Evolutionary conservation across 2,329 filamentous ascomycete genomes (phyloP).

Genomic region (Xylariales sp.): DNA sequence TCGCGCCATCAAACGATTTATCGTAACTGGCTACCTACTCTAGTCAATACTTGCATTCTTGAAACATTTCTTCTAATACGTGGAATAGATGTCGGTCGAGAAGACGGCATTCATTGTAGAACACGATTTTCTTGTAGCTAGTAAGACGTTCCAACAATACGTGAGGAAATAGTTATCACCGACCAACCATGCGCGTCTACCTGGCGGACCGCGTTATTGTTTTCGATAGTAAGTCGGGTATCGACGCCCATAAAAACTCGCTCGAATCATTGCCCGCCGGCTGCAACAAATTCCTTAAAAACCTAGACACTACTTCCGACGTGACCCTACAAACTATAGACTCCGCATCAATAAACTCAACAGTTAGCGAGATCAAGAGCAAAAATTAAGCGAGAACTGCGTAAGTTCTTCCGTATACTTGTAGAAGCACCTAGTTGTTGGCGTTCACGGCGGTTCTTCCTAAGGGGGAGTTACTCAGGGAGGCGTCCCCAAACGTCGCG

Average conservation of each 20-base stretch:
- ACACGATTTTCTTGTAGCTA: constrained; percentile 99
- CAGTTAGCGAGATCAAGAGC: constrained; percentile 96
- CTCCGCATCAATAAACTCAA: constrained; percentile 98
- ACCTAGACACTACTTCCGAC: constrained; percentile 98
- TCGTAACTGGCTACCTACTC: constrained; percentile 54
- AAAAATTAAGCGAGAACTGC: constrained; percentile 94
- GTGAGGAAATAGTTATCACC: background rate
- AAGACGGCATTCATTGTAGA: constrained; percentile 99
- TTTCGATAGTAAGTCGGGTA: constrained; percentile 93
- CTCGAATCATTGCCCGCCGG: constrained; percentile 94
- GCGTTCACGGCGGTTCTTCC: constrained; percentile 77
- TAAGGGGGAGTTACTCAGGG: constrained; percentile 79
- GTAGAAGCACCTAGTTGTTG: constrained; percentile 31
- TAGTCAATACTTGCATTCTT: background rate
- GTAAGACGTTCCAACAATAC: constrained; percentile 16
- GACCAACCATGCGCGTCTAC: constrained; percentile 50
- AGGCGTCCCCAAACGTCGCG: constrained; percentile 65
- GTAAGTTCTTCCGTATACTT: constrained; percentile 62
- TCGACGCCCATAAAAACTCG: constrained; percentile 86
- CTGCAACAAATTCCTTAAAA: constrained; percentile 97
- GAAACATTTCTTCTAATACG: constrained; percentile 20
- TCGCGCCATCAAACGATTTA: constrained; percentile 99
- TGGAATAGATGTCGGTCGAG: constrained; percentile 86
- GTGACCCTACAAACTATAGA: constrained; percentile 94
- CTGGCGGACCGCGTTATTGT: constrained; percentile 94